A percentile compares a stretch with the other conserved stretches of the same genome.
Evolutionary conservation across 495 filamentous ascomycete species (phyloP).

Genomic region (Aspergillus asperescens): DNA sequence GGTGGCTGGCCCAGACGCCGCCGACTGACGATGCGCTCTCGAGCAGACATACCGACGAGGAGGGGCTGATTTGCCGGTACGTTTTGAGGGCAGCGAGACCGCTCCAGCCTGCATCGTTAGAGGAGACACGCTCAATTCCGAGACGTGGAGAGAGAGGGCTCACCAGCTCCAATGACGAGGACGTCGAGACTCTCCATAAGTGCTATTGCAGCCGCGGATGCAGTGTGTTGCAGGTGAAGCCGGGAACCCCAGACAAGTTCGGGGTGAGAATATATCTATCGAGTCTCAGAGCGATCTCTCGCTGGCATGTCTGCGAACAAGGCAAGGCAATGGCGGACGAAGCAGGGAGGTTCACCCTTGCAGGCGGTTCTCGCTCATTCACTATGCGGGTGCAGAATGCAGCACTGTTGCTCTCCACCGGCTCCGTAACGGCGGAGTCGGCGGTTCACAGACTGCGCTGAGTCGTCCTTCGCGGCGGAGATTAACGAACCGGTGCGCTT

Average conservation of each 20-base stretch:
- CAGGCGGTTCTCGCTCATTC: no score
- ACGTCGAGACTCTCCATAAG: constrained; percentile 22
- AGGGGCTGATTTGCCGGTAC: constrained; percentile 52
- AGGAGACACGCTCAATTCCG: no score
- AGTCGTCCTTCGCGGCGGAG: no score
- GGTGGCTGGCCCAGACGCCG: constrained; percentile 62
- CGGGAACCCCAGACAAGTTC: background rate
- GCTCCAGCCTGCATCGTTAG: constrained; percentile 42
- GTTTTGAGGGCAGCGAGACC: constrained; percentile 59
- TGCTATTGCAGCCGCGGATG: background rate
- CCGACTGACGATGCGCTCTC: constrained; percentile 56
- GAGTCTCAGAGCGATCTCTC: no score
- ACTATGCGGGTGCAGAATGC: no score
- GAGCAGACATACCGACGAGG: constrained; percentile 44
- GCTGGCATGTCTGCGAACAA: background rate
- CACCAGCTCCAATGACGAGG: constrained; percentile 42
- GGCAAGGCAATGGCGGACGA: no score
- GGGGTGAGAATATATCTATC: background rate
- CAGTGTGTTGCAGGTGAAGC: background rate
- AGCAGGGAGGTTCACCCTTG: no score
- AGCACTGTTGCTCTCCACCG: no score
- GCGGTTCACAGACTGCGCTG: no score
- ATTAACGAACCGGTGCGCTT: no score
- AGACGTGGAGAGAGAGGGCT: background rate
- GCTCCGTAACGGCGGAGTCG: no score